A percentile compares a stretch with the other conserved stretches of the same genome.
These are phyloP conservation scores for Neurospora intermedia DNA, from an alignment of 495 filamentous ascomycete genomes.

Conservation along the genomic window DNA sequence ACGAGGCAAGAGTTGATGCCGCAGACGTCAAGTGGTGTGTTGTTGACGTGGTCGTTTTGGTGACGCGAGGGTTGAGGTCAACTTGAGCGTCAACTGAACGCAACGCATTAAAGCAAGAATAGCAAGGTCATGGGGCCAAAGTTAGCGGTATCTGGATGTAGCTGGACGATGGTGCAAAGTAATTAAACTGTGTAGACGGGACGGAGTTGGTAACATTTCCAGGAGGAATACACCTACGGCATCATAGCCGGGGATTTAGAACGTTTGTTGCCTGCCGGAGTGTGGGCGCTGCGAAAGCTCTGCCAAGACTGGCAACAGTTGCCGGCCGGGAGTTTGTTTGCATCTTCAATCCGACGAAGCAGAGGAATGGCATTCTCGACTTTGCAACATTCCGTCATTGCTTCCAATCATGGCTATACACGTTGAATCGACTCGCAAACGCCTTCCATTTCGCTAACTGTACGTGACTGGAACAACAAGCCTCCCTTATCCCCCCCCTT, in stretches of 20 bases:
- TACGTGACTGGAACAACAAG: neutral
- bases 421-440: neutral
- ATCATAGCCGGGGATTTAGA: neutral
- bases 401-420: neutral
- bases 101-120: no score
- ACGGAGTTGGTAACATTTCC: no score
- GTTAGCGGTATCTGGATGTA: neutral
- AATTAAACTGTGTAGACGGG: neutral
- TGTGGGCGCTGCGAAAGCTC: neutral
- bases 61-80: no score
- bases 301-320: neutral
- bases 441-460: neutral
- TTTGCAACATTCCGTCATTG: neutral
- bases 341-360: neutral
- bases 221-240: no score
- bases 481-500: neutral
- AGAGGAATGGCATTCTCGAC: neutral
- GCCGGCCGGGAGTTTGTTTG: neutral
- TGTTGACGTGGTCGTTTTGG: no score
- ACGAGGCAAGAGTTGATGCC: no score
- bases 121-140: no score
- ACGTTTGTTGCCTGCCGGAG: neutral
- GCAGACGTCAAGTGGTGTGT: no score
- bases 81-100: no score
- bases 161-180: neutral